Evolutionary conservation across 345 rosid species (phyloP).

Genomic region (Gossypium rotundifolium): DNA sequence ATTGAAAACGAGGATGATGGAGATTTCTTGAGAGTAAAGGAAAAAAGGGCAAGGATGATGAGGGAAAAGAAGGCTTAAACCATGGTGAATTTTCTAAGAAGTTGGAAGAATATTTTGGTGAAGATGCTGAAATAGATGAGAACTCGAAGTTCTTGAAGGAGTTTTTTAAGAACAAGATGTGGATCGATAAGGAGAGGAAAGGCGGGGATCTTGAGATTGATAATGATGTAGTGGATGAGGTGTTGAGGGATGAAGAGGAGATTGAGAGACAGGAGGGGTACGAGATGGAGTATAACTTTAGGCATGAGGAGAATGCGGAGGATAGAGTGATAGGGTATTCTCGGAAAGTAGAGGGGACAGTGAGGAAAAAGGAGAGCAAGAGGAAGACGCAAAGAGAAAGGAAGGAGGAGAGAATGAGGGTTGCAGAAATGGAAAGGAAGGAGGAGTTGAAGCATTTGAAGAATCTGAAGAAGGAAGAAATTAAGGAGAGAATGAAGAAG

Average conservation of each 20-base stretch:
- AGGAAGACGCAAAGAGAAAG: slow-evolving; percentile 71
- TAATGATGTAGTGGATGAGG: slow-evolving; percentile 39
- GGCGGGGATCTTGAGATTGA: slow-evolving; percentile 18
- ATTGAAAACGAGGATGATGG: slow-evolving; percentile 32
- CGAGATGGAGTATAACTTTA: slow-evolving; percentile 40
- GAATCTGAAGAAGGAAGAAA: slow-evolving; percentile 86
- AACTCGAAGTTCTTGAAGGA: slow-evolving; percentile 53
- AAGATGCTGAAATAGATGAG: slow-evolving; percentile 42
- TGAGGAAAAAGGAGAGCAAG: slow-evolving; percentile 66
- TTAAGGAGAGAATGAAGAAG: slow-evolving; percentile 63
- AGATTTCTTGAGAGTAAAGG: slow-evolving; percentile 43
- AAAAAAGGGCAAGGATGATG: slow-evolving; percentile 29
- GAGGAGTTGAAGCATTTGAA: slow-evolving; percentile 85
- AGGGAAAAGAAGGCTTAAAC: slow-evolving; percentile 18
- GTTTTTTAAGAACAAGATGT: slow-evolving; percentile 61
- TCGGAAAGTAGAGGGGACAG: slow-evolving; percentile 67
- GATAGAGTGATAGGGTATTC: slow-evolving; percentile 71
- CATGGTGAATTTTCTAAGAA: slow-evolving; percentile 36
- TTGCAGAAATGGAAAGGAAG: slow-evolving; percentile 59
- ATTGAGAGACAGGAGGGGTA: slow-evolving; percentile 54
- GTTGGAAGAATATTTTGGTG: slow-evolving; percentile 59
- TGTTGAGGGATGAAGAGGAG: slow-evolving; percentile 51
- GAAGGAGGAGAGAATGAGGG: slow-evolving; percentile 64
- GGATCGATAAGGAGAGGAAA: slow-evolving; percentile 51
- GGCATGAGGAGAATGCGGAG: slow-evolving; percentile 63